phyloP scores from a whole-genome alignment of 345 rosid species.

The Iberis pinnata region DNA sequence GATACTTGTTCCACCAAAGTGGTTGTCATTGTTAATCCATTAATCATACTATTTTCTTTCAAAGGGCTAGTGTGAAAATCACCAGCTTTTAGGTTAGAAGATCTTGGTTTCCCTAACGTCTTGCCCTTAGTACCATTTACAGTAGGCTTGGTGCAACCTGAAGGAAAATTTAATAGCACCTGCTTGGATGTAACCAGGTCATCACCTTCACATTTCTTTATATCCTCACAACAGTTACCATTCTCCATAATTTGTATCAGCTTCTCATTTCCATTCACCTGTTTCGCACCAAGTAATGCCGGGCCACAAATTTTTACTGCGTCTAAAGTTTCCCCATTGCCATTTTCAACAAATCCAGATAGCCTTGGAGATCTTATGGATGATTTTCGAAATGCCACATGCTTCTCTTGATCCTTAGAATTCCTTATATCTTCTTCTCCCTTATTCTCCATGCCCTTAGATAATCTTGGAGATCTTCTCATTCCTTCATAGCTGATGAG shows the following conservation, averaged over 20 bases:
- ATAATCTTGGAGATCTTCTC: constrained; percentile 36
- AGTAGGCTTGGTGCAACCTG: constrained; percentile 8
- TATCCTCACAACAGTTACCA: constrained; percentile 12
- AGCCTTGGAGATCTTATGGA: constrained; percentile 24
- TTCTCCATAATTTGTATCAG: constrained; percentile 21
- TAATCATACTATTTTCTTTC: constrained; percentile 20
- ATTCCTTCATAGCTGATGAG: constrained; percentile 5
- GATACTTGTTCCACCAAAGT: constrained; percentile 13
- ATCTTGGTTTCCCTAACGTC: constrained; percentile 8
- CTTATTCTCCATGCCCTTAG: constrained; percentile 20
- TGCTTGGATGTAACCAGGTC: constrained; percentile 12
- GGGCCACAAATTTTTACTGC: constrained; percentile 1
- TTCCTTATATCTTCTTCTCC: constrained; percentile 14
- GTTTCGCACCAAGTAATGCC: constrained; percentile 6
- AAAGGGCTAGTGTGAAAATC: constrained; percentile 13
- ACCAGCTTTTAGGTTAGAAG: constrained; percentile 2
- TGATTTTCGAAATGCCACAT: constrained; percentile 8
- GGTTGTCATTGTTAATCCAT: constrained; percentile 5
- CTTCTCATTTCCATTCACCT: constrained; percentile 30
- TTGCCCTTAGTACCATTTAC: constrained; percentile 12
- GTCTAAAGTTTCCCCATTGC: constrained; percentile 3
- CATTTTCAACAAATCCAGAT: constrained; percentile 20
- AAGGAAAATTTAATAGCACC: constrained; percentile 1
- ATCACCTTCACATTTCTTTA: constrained; percentile 16
- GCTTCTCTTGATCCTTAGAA: constrained; percentile 3